Evolutionary conservation across 176 grass and related monocot genomes (phyloP), one percentile per base, ranked within the genome.

Genomic region (Musa beccarii): DNA sequence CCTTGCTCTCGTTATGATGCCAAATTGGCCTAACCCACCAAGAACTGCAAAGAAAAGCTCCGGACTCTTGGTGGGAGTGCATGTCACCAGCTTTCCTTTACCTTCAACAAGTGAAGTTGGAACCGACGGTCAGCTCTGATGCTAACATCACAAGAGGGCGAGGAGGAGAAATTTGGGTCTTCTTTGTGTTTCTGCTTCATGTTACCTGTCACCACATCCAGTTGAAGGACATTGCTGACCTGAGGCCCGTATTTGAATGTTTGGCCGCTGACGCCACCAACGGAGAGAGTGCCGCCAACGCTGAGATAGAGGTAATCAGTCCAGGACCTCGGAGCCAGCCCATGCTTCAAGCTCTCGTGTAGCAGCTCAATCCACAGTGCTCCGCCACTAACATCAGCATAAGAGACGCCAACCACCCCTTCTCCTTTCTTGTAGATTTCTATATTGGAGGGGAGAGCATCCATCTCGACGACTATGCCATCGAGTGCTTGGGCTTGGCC

Each of bases 401-500:
- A 96, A 1, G 89, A 81, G 62, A 89, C 14, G 9, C 34, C 34
- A 0, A 6, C 34, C 34, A 43, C 19, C 14, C n/a, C 57, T 7
- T 70, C 84, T 68, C 78, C 78, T 79, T 75, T 79, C 80, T 8
- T 85, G 78, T 92, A 51, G 56, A 96, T 61, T 28, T 89, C 80
- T 34, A 92, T 96, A 65, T 84, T 74, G 22, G 84, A 69, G 77
- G 92, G 89, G 54, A 96, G 84, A 66, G 89, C 87, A 74, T 82
- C 71, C 92, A 84, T 96, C 78, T 92, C 89, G 61, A 96, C 84
- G 79, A 96, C 89, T 89, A 96, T 92, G 89, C 92, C 92, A 85
- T 92, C 92, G 14, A 86, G 74, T 49, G 92, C 92, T 77, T 92
- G 92, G 15, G 92, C 92, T 81, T 92, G 89, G 34, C 92, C 92